phyloP scores from a whole-genome alignment of 225 moss, liverwort and hornwort species.

The Bryoerythrophyllum caledonicum region DNA sequence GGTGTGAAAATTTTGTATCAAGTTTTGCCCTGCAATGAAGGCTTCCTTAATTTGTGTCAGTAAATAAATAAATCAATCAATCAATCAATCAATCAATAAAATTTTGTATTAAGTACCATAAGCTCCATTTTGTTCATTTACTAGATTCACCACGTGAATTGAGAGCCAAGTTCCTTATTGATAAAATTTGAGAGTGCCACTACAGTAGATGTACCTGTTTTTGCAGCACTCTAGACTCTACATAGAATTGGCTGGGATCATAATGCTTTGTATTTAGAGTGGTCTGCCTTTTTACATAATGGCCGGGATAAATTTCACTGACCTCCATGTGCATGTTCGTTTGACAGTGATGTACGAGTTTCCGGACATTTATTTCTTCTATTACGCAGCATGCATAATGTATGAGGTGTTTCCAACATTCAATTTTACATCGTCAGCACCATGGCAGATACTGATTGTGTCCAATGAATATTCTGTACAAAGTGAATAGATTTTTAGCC shows the following conservation, averaged over 20 bases:
- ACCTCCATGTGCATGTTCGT: background rate
- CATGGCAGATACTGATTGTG: background rate
- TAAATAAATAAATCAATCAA: too few relatives aligned
- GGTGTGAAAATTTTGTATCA: too few relatives aligned
- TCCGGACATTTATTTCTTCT: background rate
- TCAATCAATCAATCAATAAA: too few relatives aligned
- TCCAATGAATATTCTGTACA: background rate
- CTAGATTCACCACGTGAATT: background rate
- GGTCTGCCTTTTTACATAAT: constrained; percentile 4
- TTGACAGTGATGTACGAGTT: background rate
- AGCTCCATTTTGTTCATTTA: background rate
- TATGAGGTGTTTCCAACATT: background rate
- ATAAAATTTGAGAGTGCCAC: background rate
- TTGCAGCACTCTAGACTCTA: background rate
- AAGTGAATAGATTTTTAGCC: background rate
- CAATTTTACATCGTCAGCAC: background rate
- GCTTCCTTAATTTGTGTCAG: too few relatives aligned
- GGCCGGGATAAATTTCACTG: background rate
- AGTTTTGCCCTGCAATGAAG: too few relatives aligned
- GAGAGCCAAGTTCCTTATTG: background rate
- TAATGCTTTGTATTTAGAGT: background rate
- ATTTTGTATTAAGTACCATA: too few relatives aligned
- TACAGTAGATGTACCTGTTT: too few relatives aligned
- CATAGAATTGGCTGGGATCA: background rate
- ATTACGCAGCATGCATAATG: background rate